Evolutionary conservation across 768 basidiomycete genomes (phyloP).

Genomic region (Lepiota venenata): DNA sequence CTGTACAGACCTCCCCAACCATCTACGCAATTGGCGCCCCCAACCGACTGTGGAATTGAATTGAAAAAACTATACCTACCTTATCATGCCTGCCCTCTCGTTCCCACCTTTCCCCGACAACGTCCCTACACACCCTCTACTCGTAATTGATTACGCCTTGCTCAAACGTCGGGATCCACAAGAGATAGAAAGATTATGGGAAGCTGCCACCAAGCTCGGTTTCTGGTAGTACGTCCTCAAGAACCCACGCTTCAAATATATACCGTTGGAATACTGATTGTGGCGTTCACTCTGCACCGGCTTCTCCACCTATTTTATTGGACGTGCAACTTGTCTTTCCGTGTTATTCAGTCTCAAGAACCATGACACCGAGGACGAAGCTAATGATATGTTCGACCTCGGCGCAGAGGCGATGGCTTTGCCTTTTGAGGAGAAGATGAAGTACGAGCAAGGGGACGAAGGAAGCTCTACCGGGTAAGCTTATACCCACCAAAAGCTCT

Average conservation of each 20-base stretch:
- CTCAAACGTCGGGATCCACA: constrained; percentile 34
- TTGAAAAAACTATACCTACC: neutral
- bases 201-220: constrained; percentile 54
- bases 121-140: constrained; percentile 50
- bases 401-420: constrained; percentile 52
- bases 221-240: constrained; percentile 60
- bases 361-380: constrained; percentile 48
- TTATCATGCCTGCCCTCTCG: constrained; percentile 17
- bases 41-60: too few species aligned
- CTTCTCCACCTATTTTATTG: neutral
- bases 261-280: too few species aligned
- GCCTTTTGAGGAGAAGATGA: constrained; percentile 54
- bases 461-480: constrained; percentile 38
- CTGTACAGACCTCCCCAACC: too few species aligned
- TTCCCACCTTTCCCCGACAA: constrained; percentile 47
- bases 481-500: neutral
- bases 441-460: constrained; percentile 52
- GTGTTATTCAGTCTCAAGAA: constrained; percentile 44
- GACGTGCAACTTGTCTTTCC: neutral
- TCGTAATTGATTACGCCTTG: constrained; percentile 52
- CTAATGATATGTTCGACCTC: constrained; percentile 51
- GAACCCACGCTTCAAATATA: too few species aligned
- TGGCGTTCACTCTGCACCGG: too few species aligned
- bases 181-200: constrained; percentile 52
- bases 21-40: too few species aligned